Evolutionary conservation across 495 filamentous ascomycete genomes (phyloP), one percentile per base, ranked within the genome.

Genomic region (Aspergillus biplanus): DNA sequence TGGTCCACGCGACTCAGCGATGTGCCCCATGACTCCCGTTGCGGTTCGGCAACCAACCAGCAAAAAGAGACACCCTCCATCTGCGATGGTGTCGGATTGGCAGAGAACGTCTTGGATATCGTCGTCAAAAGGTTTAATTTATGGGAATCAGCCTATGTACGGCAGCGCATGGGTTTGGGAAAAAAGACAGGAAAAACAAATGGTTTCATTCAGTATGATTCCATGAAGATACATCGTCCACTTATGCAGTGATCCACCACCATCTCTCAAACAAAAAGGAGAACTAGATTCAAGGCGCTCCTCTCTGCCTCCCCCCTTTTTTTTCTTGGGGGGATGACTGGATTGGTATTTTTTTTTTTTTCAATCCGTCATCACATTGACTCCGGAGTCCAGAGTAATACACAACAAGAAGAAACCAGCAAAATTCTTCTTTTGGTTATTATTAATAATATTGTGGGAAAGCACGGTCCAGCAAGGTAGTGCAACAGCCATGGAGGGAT

Each of bases 41-140:
- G 33, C 12, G 52, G 42, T 62, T 33, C 18, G 21, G 32, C 47
- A 44, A 35, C 63, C 63, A 65, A 65, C 63, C 63, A 65, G 63
- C 48, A 37, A 42, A 9, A 11, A 50, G 15, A 18, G 35, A 50
- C 50, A 21, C 63, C 63, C 63, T 60, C 63, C 63, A 59, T 59
- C 56, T 57, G 27, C 13, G 52, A 54, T 54, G 52, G 52, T 54
- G 52, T 54, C 52, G 33, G 52, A 54, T 33, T 33, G 13, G 39
- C 39, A 44, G 39, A 11, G 39, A 44, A 44, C 39, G 8, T 11
- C 39, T 44, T 13, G 39, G 8, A 44, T 44, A 4, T 15, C 39
- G 39, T 13, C 11, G 11, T 13, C n/a, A 15, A 44, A 44, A 13
- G 39, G 4, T 15, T 44, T 27, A 27, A 27, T 27, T 27, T 27